Conservation (phyloP, 176 grass and related monocot species). For the Alloteropsis semialata region DNA sequence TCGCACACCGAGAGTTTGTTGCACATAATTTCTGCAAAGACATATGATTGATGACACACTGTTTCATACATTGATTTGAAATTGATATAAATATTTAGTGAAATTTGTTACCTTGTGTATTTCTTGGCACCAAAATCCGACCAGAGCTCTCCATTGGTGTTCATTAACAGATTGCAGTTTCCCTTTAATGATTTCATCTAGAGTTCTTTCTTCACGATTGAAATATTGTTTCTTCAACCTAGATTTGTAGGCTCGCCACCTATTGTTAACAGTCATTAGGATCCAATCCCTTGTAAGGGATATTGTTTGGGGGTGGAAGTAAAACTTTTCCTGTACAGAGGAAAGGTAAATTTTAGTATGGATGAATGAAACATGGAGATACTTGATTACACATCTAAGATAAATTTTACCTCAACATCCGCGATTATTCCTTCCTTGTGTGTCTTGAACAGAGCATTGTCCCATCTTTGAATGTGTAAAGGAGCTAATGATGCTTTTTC, state of each 20-base stretch:
- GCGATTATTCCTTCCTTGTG: neutral
- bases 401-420: neutral
- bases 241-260: neutral
- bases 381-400: neutral
- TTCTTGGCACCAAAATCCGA: neutral
- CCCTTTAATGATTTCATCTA: neutral
- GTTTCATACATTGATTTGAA: neutral
- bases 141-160: neutral
- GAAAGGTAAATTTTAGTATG: neutral
- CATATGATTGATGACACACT: rapidly evolving
- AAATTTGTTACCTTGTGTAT: neutral
- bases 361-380: neutral
- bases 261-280: neutral
- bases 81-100: neutral
- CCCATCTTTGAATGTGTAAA: neutral
- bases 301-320: neutral
- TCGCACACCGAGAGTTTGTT: neutral
- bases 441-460: neutral
- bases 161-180: neutral
- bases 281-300: neutral
- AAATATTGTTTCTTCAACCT: neutral
- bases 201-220: neutral
- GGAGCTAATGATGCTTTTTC: neutral
- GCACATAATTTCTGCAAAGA: neutral
- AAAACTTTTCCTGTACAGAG: neutral